These are phyloP conservation scores for Aureobasidium sp. DNA, from an alignment of 2,329 filamentous ascomycete species.

Conservation along the genomic window DNA sequence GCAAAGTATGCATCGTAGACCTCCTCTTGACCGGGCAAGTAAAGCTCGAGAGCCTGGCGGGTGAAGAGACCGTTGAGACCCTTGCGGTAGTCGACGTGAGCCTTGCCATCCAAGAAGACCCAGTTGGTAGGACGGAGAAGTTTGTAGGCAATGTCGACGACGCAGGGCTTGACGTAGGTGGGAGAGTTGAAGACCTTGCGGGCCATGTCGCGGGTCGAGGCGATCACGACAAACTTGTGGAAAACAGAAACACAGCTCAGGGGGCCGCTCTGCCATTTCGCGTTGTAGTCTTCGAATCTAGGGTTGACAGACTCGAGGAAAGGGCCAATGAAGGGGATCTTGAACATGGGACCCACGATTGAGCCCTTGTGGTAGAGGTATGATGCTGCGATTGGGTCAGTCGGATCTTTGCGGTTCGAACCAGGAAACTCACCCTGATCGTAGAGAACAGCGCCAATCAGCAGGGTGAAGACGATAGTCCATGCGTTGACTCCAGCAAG, in stretches of 20 bases:
- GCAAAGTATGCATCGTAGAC: conserved; percentile 84
- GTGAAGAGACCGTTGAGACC: conserved; percentile 93
- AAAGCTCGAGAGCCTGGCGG: conserved; percentile 74
- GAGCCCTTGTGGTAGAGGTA: conserved; percentile 41
- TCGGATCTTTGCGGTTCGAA: neutral
- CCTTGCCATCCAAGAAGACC: conserved; percentile 94
- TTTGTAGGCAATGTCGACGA: conserved; percentile 90
- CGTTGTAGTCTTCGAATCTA: conserved; percentile 82
- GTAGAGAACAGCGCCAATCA: conserved; percentile 68
- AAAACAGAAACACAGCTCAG: conserved; percentile 97
- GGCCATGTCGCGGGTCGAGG: conserved; percentile 87
- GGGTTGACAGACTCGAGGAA: conserved; percentile 89
- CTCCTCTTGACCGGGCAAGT: conserved; percentile 86
- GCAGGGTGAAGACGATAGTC: conserved; percentile 60
- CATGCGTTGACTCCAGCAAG: conserved; percentile 54
- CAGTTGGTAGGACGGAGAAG: conserved; percentile 87
- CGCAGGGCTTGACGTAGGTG: conserved; percentile 83
- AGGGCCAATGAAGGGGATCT: conserved; percentile 62
- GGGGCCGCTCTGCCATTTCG: conserved; percentile 84
- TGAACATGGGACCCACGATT: conserved; percentile 40
- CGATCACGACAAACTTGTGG: conserved; percentile 99
- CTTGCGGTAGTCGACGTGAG: conserved; percentile 94
- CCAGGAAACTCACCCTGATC: conserved; percentile 67
- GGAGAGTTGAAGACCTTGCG: conserved; percentile 97
- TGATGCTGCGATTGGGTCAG: conserved; percentile 31